These are phyloP conservation scores for Scenedesmus sp. DNA, from an alignment of 163 green algal species.

Conservation along the genomic window DNA sequence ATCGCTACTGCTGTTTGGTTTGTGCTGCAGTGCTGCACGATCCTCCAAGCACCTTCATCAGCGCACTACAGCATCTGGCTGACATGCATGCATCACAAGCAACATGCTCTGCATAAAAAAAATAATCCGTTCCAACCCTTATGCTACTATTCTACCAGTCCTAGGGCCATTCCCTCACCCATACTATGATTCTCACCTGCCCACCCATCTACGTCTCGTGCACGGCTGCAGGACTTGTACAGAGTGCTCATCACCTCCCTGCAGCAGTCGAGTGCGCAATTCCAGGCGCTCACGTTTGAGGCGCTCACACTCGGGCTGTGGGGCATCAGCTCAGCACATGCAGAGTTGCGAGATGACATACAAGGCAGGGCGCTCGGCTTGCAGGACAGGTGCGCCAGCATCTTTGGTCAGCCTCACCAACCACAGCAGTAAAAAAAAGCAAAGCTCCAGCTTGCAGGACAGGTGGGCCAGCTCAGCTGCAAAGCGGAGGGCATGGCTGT, in stretches of 20 bases:
- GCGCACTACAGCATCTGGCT: not conserved
- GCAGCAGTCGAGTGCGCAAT: not conserved
- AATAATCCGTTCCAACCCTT: slow-evolving; percentile 54
- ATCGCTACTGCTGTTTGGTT: not conserved
- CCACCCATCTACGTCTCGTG: not conserved
- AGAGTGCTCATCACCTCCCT: slow-evolving; percentile 20
- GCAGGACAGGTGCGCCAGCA: not conserved
- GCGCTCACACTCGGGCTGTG: slow-evolving; percentile 58
- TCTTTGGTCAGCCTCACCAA: too few species aligned
- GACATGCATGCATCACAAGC: too few species aligned
- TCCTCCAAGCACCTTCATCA: not conserved
- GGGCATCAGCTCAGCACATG: slow-evolving; percentile 27
- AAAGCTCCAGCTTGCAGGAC: not conserved
- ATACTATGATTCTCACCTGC: not conserved
- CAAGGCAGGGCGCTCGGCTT: not conserved
- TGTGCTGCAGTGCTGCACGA: too few species aligned
- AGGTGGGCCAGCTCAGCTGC: not conserved
- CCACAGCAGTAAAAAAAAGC: too few species aligned
- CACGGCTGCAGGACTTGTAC: slow-evolving; percentile 15
- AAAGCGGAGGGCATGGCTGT: not conserved
- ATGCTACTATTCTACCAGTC: slow-evolving; percentile 61
- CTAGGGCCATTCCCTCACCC: slow-evolving; percentile 46
- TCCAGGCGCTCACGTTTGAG: slow-evolving; percentile 48
- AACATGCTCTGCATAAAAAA: too few species aligned
- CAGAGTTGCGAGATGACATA: slow-evolving; percentile 16